These are phyloP conservation scores for Naganishia kalamii DNA, from an alignment of 768 basidiomycete genomes.

Conservation along the genomic window DNA sequence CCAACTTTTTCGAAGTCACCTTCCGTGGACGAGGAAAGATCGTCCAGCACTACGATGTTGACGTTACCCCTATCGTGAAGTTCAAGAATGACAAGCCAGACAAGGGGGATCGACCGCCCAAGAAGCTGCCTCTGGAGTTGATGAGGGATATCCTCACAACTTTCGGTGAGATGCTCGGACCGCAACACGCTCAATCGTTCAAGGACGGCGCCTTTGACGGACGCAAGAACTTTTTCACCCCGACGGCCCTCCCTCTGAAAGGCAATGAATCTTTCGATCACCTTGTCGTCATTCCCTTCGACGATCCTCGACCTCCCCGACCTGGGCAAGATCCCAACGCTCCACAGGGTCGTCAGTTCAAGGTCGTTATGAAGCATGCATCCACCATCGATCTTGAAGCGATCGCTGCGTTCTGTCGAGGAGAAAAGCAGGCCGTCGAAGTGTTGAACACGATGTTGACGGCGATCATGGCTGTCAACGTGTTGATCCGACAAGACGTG, in stretches of 20 bases:
- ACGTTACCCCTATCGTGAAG: slow-evolving; percentile 39
- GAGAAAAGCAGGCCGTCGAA: slow-evolving; percentile 33
- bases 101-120: slow-evolving; percentile 25
- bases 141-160: slow-evolving; percentile 17
- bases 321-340: slow-evolving; percentile 35
- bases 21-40: slow-evolving; percentile 19
- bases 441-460: slow-evolving; percentile 31
- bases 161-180: background rate
- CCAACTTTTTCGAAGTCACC: slow-evolving; percentile 17
- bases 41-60: slow-evolving; percentile 41
- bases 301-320: slow-evolving; percentile 8
- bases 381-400: slow-evolving; percentile 36
- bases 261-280: background rate
- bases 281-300: slow-evolving; percentile 17
- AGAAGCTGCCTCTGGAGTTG: slow-evolving; percentile 31
- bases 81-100: slow-evolving; percentile 22
- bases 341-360: slow-evolving; percentile 30
- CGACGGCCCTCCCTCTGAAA: slow-evolving; percentile 25
- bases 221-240: slow-evolving; percentile 42
- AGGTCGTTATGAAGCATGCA: slow-evolving; percentile 39
- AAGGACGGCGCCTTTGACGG: slow-evolving; percentile 14
- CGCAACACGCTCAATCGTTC: background rate
- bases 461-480: slow-evolving; percentile 44
- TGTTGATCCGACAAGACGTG: slow-evolving; percentile 33
- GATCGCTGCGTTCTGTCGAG: slow-evolving; percentile 37